Percentiles rank a stretch among this genome's conserved stretches.
These are phyloP conservation scores for Hyphodiscus sp. DNA, from an alignment of 2,329 filamentous ascomycete species.

Conservation along the genomic window DNA sequence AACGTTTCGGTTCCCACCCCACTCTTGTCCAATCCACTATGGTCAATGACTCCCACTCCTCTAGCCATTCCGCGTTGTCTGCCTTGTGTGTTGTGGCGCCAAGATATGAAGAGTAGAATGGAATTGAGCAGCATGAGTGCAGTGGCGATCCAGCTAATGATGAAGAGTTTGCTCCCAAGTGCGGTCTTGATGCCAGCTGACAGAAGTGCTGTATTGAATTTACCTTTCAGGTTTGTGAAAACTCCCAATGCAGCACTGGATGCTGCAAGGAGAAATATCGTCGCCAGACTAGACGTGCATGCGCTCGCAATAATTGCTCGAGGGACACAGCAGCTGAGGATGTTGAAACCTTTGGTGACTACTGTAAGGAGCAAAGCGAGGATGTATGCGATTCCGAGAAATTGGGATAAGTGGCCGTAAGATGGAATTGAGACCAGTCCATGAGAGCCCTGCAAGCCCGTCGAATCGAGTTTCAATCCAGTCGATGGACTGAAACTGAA, in stretches of 20 bases:
- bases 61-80: conserved; percentile 1
- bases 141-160: conserved; percentile 82
- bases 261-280: conserved; percentile 57
- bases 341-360: conserved; percentile 72
- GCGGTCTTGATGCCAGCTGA: conserved; percentile 67
- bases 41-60: conserved; percentile 22
- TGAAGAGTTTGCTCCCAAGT: conserved; percentile 81
- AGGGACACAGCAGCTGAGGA: conserved; percentile 72
- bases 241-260: conserved; percentile 64
- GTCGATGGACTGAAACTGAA: conserved; percentile 64
- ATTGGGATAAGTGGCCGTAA: conserved; percentile 69
- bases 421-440: conserved; percentile 60
- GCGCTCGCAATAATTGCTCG: conserved; percentile 65
- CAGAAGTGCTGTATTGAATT: conserved; percentile 67
- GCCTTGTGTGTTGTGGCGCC: background rate
- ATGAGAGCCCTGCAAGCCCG: conserved; percentile 39
- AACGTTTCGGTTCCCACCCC: conserved; percentile 25
- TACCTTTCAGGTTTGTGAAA: conserved; percentile 58
- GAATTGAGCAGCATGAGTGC: conserved; percentile 25
- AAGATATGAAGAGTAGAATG: conserved; percentile 26
- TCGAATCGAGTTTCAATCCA: conserved; percentile 44
- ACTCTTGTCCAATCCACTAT: conserved; percentile 29
- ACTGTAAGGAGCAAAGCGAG: conserved; percentile 70
- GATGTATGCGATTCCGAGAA: conserved; percentile 74
- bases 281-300: conserved; percentile 61